These are phyloP conservation scores for Cardamine occulta DNA, from an alignment of 345 rosid genomes.

Conservation along the genomic window DNA sequence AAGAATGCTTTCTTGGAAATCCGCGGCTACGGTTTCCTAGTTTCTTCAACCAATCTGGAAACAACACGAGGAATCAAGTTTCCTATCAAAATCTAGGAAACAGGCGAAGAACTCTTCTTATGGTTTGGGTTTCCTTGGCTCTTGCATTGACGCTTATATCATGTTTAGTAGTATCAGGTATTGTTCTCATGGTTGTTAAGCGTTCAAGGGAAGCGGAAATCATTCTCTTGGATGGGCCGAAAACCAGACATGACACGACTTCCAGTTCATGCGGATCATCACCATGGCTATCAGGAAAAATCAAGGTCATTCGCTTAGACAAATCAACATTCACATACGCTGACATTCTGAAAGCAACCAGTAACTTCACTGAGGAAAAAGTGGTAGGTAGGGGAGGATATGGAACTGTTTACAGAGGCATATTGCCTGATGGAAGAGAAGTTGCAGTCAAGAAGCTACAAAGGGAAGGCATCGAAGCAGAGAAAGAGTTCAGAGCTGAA, in stretches of 20 bases:
- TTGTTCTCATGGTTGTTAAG: conserved; percentile 51
- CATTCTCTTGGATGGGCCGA: conserved; percentile 57
- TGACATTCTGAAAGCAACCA: conserved; percentile 84
- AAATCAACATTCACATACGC: conserved; percentile 77
- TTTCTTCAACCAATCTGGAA: conserved; percentile 49
- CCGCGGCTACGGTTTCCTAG: conserved; percentile 63
- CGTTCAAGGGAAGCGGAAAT: conserved; percentile 45
- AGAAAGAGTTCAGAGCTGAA: conserved; percentile 83
- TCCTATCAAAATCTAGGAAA: conserved; percentile 16
- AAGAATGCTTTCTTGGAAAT: conserved; percentile 74
- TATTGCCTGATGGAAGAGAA: conserved; percentile 79
- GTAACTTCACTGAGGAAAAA: conserved; percentile 71
- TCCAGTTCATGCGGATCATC: conserved; percentile 77
- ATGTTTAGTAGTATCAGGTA: conserved; percentile 53
- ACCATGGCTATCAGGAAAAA: conserved; percentile 70
- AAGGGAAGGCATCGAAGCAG: conserved; percentile 84
- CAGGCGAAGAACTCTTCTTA: conserved; percentile 42
- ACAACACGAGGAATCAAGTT: not conserved
- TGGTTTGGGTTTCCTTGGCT: conserved; percentile 48
- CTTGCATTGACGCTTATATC: conserved; percentile 46
- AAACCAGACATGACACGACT: conserved; percentile 54
- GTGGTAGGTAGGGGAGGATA: conserved; percentile 89
- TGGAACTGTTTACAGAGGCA: conserved; percentile 80
- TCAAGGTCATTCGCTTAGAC: conserved; percentile 75
- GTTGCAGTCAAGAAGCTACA: conserved; percentile 93